Conservation (phyloP, 2,329 filamentous ascomycete genomes). For the Harringtonia aguacate region DNA sequence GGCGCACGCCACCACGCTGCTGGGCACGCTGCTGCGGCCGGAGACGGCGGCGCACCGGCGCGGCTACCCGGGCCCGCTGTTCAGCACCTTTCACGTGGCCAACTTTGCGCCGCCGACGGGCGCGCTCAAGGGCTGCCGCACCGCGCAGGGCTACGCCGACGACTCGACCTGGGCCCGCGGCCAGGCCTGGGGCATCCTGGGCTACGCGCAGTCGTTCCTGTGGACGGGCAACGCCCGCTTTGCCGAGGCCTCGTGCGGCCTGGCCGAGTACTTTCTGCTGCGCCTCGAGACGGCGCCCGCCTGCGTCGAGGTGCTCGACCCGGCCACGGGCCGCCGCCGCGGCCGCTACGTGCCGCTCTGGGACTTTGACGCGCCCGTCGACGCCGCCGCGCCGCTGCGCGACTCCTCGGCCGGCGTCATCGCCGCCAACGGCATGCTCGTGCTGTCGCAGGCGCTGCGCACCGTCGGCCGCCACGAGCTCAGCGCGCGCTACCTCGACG, state of each 20-base stretch:
- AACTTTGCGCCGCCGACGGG: slow-evolving; percentile 35
- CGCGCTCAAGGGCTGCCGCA: slow-evolving; percentile 30
- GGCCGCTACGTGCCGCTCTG: slow-evolving; percentile 20
- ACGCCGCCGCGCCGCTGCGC: slow-evolving; percentile 16
- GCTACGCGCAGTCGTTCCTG: slow-evolving; percentile 36
- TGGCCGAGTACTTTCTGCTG: slow-evolving; percentile 38
- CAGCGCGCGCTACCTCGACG: slow-evolving; percentile 15
- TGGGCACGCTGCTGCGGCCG: slow-evolving; percentile 27
- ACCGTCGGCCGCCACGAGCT: slow-evolving; percentile 8
- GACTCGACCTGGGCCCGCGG: slow-evolving; percentile 39
- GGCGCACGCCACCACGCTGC: slow-evolving; percentile 28
- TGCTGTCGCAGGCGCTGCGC: slow-evolving; percentile 24
- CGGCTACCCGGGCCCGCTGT: slow-evolving; percentile 12
- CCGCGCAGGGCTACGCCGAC: slow-evolving; percentile 35
- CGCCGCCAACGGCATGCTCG: slow-evolving; percentile 29
- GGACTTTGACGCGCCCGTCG: slow-evolving; percentile 28
- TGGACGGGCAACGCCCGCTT: slow-evolving; percentile 35
- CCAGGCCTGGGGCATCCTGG: slow-evolving; percentile 40
- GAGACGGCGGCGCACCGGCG: slow-evolving; percentile 14
- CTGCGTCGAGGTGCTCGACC: slow-evolving; percentile 18
- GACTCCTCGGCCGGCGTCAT: slow-evolving; percentile 28
- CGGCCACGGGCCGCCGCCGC: slow-evolving; percentile 2
- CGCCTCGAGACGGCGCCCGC: slow-evolving; percentile 24
- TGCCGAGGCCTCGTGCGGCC: slow-evolving; percentile 29
- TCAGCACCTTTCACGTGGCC: slow-evolving; percentile 33